Base-by-base conservation (phyloP, 2,329 filamentous ascomycete species). In the Fonsecaea nubica region DNA sequence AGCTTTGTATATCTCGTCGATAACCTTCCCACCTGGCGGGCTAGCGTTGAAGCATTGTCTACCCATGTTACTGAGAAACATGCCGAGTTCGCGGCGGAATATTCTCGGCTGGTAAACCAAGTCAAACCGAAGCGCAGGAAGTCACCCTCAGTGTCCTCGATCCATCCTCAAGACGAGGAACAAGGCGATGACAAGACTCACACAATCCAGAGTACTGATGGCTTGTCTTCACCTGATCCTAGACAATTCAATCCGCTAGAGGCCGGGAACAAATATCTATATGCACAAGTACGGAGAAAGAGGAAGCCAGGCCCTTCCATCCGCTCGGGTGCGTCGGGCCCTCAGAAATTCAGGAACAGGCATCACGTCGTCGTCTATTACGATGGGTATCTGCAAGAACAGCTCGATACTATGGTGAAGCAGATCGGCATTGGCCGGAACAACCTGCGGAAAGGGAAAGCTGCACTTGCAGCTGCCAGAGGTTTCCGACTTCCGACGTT, bases 331-430 rank as follows among this genome's bases (percentile, higher is more conserved):
- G 74, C 78, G 15, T 75, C 74, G 9, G 74, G 71, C 18, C 71
- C 74, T 33, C 69, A 73, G n/a, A 86, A 87, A 68, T 90, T 90
- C 76, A 88, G 91, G 62, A 88, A 88, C 3, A 87, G 90, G 71
- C 89, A 85, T 64, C 90, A 92, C 84, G 89, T 94, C 55, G 89
- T 95, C 48, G 91, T 97, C n/a, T 93, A 92, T 78, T 97, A 97
- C 76, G 93, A 97, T 76, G 92, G 90, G 72, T 89, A 92, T 68
- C 89, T 96, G 3, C 93, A 97, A 76, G 87, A 87, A 58, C 88
- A 90, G 45, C 92, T 97, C 71, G 93, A 96, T 73, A 85, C 90
- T 63, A 81, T 97, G 58, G 93, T 97, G 64, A 89, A 92, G 68
- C 90, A 91, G 63, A 89, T 97, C 40, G 92, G 91, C 4, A 87